Base-by-base conservation (phyloP, 2,329 filamentous ascomycete genomes). In the Botryotinia narcissicola region DNA sequence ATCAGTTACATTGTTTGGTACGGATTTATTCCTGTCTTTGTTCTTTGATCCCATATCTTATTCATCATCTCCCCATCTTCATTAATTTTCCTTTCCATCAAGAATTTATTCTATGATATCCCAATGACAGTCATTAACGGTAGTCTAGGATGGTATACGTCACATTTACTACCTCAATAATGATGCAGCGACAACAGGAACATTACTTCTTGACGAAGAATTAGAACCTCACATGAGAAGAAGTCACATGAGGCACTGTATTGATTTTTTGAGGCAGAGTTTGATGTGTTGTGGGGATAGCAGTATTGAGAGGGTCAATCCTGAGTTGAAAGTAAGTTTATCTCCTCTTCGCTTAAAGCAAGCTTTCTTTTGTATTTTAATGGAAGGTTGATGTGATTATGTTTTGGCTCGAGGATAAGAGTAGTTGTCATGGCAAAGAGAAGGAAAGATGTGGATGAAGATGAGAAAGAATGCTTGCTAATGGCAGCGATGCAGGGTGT, bases 241-340 rank as follows among this genome's bases (percentile, higher is more conserved):
- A 54, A 63, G 68, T 16, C 68, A 70, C 12, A 37, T 70, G 29
- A 35, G 62, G 8, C 75, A 75, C 66, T 75, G 75, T 12, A 72
- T 75, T 64, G 75, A 75, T 59, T 75, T 73, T 51, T 37, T 75
- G n/a, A 69, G 75, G 7, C 75, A 75, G 64, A 62, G 71, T 20
- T n/a, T 75, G 32, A 75, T 75, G 75, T 75, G 75, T 20, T 37
- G 66, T 37, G 75, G 62, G 4, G 75, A 75, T 48, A 74, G 71
- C n/a, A 75, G 40, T 48, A 59, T 74, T 7, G 73, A 74, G 46
- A 64, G 35, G 4, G 73, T 70, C 12, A 22, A 70, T 22, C 29
- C 46, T 2, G 46, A 42, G 25, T 29, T 67, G 5, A 67, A 67
- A 2, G 64, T 67, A 40, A 20, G 46, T 35, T 22, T 4, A 5